Evolutionary conservation across 164 flowering plant genomes (phyloP).

Genomic region (Euptelea pleiosperma): DNA sequence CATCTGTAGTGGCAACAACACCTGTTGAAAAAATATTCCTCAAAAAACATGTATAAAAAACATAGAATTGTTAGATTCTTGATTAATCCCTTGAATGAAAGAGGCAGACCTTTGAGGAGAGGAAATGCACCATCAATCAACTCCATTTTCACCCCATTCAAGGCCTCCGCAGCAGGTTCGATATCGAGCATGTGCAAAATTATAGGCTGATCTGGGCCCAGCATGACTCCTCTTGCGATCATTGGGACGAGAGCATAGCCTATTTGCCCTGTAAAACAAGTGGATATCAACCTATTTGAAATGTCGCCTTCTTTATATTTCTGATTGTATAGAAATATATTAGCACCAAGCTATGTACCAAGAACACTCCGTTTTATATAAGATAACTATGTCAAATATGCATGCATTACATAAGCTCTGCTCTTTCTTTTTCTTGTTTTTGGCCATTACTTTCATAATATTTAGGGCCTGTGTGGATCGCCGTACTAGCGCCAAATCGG

Average conservation of each 20-base stretch:
- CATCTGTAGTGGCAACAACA: slow-evolving; percentile 75
- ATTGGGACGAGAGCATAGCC: slow-evolving; percentile 89
- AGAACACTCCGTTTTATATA: background rate
- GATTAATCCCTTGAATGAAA: background rate
- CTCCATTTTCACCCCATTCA: slow-evolving; percentile 85
- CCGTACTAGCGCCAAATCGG: no score
- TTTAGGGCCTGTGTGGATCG: no score
- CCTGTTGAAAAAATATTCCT: slow-evolving; percentile 31
- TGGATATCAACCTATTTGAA: background rate
- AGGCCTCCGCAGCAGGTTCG: slow-evolving; percentile 55
- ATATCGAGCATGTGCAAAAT: slow-evolving; percentile 85
- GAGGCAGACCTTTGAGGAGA: slow-evolving; percentile 60
- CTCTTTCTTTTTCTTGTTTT: no score
- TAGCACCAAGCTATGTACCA: background rate
- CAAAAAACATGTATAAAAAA: background rate
- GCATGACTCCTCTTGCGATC: slow-evolving; percentile 80
- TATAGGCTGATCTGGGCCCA: slow-evolving; percentile 86
- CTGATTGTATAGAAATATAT: background rate
- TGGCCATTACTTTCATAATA: no score
- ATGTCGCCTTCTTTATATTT: background rate
- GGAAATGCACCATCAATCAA: slow-evolving; percentile 83
- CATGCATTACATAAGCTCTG: background rate
- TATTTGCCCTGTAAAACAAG: slow-evolving; percentile 67
- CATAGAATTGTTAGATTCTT: background rate
- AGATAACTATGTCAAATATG: background rate